A percentile compares a stretch with the other conserved stretches of the same genome.
phyloP scores from a whole-genome alignment of 1,139 yeast genomes.

The Hansenula sp. region DNA sequence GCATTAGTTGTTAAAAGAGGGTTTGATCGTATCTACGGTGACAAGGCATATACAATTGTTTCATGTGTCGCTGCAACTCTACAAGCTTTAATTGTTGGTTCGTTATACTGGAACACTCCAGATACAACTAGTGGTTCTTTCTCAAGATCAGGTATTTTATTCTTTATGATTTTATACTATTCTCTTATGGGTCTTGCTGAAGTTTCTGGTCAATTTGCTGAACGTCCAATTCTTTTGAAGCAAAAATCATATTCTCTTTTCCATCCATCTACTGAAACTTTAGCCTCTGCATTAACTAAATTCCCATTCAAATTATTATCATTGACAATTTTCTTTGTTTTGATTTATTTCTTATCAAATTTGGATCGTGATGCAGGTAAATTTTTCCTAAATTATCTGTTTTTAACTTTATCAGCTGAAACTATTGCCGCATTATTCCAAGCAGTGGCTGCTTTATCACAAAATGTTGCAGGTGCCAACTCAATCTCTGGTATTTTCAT shows the following conservation, averaged over 20 bases:
- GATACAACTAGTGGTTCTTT: conserved; percentile 43
- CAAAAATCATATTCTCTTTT: conserved; percentile 52
- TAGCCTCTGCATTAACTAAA: conserved; percentile 42
- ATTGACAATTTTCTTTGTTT: conserved; percentile 38
- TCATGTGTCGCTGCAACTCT: conserved; percentile 43
- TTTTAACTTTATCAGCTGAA: conserved; percentile 37
- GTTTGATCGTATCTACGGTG: conserved; percentile 47
- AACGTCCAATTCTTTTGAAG: conserved; percentile 49
- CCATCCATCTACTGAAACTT: conserved; percentile 54
- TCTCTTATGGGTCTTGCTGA: conserved; percentile 52
- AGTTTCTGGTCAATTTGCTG: conserved; percentile 40
- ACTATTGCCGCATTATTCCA: conserved; percentile 43
- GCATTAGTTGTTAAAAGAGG: conserved; percentile 45
- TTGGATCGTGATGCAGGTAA: conserved; percentile 49
- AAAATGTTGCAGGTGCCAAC: conserved; percentile 46
- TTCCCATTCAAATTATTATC: conserved; percentile 47
- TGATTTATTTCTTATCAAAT: conserved; percentile 48
- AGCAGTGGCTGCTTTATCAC: conserved; percentile 45
- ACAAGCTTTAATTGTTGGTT: conserved; percentile 50
- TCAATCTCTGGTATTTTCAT: conserved; percentile 47
- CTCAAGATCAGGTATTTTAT: conserved; percentile 53
- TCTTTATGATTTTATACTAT: conserved; percentile 48
- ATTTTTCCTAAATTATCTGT: conserved; percentile 46
- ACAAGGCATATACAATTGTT: conserved; percentile 44
- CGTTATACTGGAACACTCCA: conserved; percentile 31